Conservation (phyloP, 2,329 filamentous ascomycete genomes). For the Malbranchea zuffiana region DNA sequence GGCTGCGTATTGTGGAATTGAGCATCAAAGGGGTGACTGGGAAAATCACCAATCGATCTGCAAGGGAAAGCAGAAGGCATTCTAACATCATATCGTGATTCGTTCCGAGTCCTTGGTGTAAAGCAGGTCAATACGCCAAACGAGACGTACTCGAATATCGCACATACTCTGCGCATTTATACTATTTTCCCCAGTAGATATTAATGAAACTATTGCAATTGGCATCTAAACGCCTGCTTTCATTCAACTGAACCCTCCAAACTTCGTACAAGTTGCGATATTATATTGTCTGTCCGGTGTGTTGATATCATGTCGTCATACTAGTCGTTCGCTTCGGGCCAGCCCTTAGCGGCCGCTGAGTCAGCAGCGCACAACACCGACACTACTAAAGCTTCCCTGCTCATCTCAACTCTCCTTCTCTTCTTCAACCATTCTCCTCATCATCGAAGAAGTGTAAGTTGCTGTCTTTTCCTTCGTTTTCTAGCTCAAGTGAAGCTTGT, state of each 20-base stretch:
- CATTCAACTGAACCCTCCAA: too few relatives aligned
- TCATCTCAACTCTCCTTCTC: constrained; percentile 23
- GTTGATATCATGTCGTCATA: constrained; percentile 1
- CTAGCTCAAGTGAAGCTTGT: neutral
- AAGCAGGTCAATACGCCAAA: too few relatives aligned
- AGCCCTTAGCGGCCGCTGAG: constrained; percentile 29
- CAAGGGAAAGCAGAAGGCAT: too few relatives aligned
- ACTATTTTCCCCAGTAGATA: too few relatives aligned
- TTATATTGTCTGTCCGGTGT: too few relatives aligned
- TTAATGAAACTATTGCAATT: too few relatives aligned
- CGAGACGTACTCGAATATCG: too few relatives aligned
- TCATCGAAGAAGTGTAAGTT: constrained; percentile 36
- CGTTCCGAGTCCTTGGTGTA: too few relatives aligned
- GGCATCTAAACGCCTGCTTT: too few relatives aligned
- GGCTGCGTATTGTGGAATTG: neutral
- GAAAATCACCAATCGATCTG: neutral
- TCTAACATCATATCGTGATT: too few relatives aligned
- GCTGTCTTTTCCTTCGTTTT: constrained; percentile 6
- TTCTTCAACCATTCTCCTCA: constrained; percentile 35
- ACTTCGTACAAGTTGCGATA: too few relatives aligned
- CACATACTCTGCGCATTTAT: too few relatives aligned
- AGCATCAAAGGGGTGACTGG: constrained; percentile 1
- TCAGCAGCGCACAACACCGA: constrained; percentile 29
- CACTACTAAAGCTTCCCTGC: constrained; percentile 22
- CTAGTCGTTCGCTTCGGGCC: constrained; percentile 21